Evolutionary conservation across 345 rosid genomes (phyloP).

Genomic region (Lepidium didymum): DNA sequence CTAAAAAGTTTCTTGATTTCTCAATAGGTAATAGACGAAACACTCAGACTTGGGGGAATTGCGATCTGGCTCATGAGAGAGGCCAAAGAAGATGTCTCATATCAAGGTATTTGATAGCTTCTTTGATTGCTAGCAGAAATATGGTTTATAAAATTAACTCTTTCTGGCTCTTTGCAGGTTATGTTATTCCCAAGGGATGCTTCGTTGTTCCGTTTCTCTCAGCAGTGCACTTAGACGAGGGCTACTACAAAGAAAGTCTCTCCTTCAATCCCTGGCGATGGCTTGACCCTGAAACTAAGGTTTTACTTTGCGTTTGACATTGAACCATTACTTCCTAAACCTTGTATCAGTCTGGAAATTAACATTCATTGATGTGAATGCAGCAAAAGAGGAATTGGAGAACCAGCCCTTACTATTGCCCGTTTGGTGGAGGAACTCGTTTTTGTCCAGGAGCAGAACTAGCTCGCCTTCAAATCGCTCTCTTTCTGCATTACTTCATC

Average conservation of each 20-base stretch:
- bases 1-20: neutral
- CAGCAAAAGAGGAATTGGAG: slow-evolving; percentile 90
- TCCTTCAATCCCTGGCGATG: slow-evolving; percentile 85
- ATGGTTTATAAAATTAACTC: neutral
- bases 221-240: slow-evolving; percentile 76
- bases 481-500: slow-evolving; percentile 63
- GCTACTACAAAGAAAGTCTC: slow-evolving; percentile 43
- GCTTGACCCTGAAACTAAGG: slow-evolving; percentile 72
- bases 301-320: slow-evolving; percentile 8
- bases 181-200: slow-evolving; percentile 75
- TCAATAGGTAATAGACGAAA: slow-evolving; percentile 72
- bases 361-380: slow-evolving; percentile 1
- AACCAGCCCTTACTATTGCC: slow-evolving; percentile 50
- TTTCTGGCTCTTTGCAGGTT: slow-evolving; percentile 40
- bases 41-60: slow-evolving; percentile 79
- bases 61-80: slow-evolving; percentile 93
- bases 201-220: slow-evolving; percentile 78
- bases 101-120: slow-evolving; percentile 38
- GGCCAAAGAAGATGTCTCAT: slow-evolving; percentile 67
- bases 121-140: neutral
- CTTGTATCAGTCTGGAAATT: neutral
- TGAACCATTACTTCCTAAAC: neutral
- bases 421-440: slow-evolving; percentile 86
- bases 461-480: slow-evolving; percentile 81
- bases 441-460: slow-evolving; percentile 89